Percentiles rank a stretch among this genome's conserved stretches.
Conservation (phyloP, 345 rosid genomes). For the Hevea brasiliensis region DNA sequence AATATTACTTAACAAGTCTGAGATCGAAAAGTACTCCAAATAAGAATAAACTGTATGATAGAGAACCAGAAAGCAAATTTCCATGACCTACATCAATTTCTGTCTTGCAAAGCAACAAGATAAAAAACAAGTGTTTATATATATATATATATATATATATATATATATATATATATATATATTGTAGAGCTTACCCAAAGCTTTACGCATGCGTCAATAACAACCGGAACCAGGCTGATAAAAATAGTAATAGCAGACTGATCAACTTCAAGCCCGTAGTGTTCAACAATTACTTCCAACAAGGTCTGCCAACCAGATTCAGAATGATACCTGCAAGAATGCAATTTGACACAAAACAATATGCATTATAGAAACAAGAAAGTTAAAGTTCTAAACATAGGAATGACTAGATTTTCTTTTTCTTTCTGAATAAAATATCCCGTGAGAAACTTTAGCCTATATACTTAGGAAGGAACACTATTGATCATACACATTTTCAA, state of each 20-base stretch:
- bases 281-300: conserved; percentile 71
- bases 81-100: background rate
- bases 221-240: conserved; percentile 66
- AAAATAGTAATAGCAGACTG: conserved; percentile 65
- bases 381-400: no score
- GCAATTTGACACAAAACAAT: background rate
- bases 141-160: no score
- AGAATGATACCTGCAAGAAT: conserved; percentile 74
- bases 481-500: background rate
- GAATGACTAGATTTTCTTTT: background rate
- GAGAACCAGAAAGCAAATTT: no score
- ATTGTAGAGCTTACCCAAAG: conserved; percentile 68
- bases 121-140: background rate
- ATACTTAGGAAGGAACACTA: background rate
- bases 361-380: background rate
- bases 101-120: background rate
- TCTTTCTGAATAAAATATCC: background rate
- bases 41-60: no score
- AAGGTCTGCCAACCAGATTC: conserved; percentile 90
- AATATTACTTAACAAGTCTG: no score
- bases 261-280: conserved; percentile 79
- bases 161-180: background rate
- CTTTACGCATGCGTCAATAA: conserved; percentile 79
- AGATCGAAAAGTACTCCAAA: no score
- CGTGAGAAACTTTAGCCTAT: background rate